phyloP scores from a whole-genome alignment of 2,329 filamentous ascomycete species.

The Byssochlamys sp. region DNA sequence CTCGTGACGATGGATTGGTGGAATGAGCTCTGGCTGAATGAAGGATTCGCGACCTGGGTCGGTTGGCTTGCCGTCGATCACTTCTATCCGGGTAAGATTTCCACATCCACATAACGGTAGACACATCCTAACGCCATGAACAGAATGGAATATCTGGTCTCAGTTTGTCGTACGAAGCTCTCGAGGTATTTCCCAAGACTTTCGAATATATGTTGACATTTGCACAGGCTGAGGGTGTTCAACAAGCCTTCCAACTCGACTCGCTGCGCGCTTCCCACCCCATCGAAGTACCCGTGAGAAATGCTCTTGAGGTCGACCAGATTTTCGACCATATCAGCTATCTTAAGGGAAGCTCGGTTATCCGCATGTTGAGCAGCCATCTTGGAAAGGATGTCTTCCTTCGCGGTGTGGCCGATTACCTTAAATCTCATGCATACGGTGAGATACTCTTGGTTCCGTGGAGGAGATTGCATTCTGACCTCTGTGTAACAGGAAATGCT shows the following conservation, averaged over 20 bases:
- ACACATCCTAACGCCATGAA: slow-evolving; percentile 10
- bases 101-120: neutral
- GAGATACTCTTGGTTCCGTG: slow-evolving; percentile 19
- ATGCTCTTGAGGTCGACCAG: slow-evolving; percentile 92
- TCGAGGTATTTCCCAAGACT: slow-evolving; percentile 40
- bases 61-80: slow-evolving; percentile 88
- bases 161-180: slow-evolving; percentile 71
- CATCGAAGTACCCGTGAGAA: slow-evolving; percentile 87
- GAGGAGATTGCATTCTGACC: neutral
- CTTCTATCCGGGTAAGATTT: slow-evolving; percentile 60
- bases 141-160: slow-evolving; percentile 93
- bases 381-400: slow-evolving; percentile 82
- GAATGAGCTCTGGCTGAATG: slow-evolving; percentile 87
- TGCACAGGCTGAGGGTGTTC: slow-evolving; percentile 71
- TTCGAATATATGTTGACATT: slow-evolving; percentile 29
- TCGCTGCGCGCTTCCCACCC: slow-evolving; percentile 84
- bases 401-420: slow-evolving; percentile 77
- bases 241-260: slow-evolving; percentile 82
- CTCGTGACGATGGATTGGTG: slow-evolving; percentile 96
- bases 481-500: slow-evolving; percentile 50
- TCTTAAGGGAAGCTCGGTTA: slow-evolving; percentile 88
- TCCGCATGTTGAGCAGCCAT: slow-evolving; percentile 89
- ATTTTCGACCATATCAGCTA: slow-evolving; percentile 97
- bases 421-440: slow-evolving; percentile 77
- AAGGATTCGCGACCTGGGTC: slow-evolving; percentile 96